Evolutionary conservation across 2,329 filamentous ascomycete species (phyloP), one percentile per base, ranked within the genome.

Genomic region (Raffaelea deltoideospora): DNA sequence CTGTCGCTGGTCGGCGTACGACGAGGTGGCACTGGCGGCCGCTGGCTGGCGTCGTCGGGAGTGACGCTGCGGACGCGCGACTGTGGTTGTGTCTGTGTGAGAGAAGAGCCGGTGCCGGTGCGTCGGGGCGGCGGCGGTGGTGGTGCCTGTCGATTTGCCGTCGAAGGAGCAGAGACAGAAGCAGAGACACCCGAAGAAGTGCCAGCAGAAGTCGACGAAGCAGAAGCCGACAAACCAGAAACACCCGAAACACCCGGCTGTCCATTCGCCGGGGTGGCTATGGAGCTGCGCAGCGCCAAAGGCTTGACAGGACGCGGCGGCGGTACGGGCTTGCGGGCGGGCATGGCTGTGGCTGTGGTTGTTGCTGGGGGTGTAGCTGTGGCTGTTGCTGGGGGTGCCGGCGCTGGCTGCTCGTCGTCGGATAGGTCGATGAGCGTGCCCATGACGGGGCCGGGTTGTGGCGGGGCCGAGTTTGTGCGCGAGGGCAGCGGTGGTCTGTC

Each of bases 391-490:
- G 19, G 4, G 15, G 5, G 14, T 2, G 31, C 11, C 13, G 38
- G 14, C 5, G 18, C 19, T 14, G 31, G 38, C 26, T 59, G 52
- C 33, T 59, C 54, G 36, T 72, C 66, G 13, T 71, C 67, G 1
- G 66, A 67, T 24, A 79, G 58, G 48, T 79, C 72, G 22, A 79
- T 77, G 28, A 79, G 49, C 5, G 65, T 69, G 2, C 69, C 73
- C 59, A 69, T 71, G n/a, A 51, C 49, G 10, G 57, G 62, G 10
- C 56, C 58, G 49, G 43, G n/a, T 51, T 49, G 6, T 44, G 41
- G 15, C 54, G 51, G 4, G 54, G 53, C 26, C 59, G 60, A 3
- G 58, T 44, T 2, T 40, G 42, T 32, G 23, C 32, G 41, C 14
- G 31, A 30, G 2, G 37, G 40, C 5, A 33, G 31, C 1, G 37